phyloP scores from a whole-genome alignment of 345 rosid species.

The Camelina laxa region DNA sequence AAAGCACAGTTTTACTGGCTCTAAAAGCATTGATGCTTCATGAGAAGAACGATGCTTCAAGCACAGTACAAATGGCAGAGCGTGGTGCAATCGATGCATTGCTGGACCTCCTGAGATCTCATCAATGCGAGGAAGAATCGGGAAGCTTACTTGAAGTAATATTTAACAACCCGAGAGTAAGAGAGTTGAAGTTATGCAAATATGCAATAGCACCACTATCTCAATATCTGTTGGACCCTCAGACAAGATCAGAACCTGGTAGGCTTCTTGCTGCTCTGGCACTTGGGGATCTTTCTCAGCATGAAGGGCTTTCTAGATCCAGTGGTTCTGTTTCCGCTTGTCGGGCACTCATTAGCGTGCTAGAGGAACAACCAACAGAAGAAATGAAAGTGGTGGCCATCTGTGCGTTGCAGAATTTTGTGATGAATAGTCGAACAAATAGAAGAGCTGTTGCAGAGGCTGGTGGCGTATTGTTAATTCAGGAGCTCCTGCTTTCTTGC shows the following conservation, averaged over 20 bases:
- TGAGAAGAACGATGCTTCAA: constrained; percentile 71
- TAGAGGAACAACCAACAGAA: constrained; percentile 91
- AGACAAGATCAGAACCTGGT: constrained; percentile 78
- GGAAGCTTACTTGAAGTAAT: constrained; percentile 88
- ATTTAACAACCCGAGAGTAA: constrained; percentile 76
- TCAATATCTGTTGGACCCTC: constrained; percentile 90
- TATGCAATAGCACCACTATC: constrained; percentile 85
- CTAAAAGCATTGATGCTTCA: constrained; percentile 72
- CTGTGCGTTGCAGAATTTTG: constrained; percentile 94
- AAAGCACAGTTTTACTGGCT: constrained; percentile 67
- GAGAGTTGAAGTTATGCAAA: constrained; percentile 82
- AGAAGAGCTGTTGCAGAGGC: constrained; percentile 96
- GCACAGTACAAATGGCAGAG: constrained; percentile 79
- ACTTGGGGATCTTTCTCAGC: constrained; percentile 89
- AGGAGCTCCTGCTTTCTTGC: constrained; percentile 72
- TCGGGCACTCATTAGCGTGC: constrained; percentile 79
- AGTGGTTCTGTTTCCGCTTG: constrained; percentile 86
- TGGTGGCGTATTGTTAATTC: constrained; percentile 84
- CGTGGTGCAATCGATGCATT: constrained; percentile 78
- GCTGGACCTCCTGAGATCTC: constrained; percentile 74
- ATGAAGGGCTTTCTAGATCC: constrained; percentile 85
- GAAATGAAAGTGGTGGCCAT: constrained; percentile 89
- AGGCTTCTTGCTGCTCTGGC: constrained; percentile 86
- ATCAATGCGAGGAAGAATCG: constrained; percentile 86
- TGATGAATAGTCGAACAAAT: constrained; percentile 85